These are phyloP conservation scores for Phytopythium sindhum DNA, from an alignment of 352 stramenopile genomes.

Conservation along the genomic window DNA sequence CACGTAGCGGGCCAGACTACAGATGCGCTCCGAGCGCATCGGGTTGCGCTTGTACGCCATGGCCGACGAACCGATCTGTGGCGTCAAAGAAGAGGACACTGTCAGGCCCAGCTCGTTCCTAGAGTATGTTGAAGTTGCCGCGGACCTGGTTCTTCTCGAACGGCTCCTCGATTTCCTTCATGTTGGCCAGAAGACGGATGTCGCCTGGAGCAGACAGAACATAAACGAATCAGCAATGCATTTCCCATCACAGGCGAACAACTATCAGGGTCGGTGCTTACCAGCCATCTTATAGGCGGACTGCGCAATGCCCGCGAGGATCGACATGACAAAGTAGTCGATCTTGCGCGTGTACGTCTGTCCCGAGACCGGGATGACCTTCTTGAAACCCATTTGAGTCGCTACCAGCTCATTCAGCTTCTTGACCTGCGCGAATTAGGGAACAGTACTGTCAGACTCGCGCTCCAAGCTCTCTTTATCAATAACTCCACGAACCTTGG, in stretches of 20 bases:
- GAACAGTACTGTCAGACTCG: background rate
- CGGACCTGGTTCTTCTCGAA: conserved; percentile 88
- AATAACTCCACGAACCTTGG: conserved; percentile 63
- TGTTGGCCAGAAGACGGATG: conserved; percentile 98
- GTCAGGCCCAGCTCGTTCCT: background rate
- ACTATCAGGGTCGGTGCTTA: background rate
- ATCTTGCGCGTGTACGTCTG: conserved; percentile 99
- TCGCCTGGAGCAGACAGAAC: conserved; percentile 56
- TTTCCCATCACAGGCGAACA: background rate
- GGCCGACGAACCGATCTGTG: conserved; percentile 94
- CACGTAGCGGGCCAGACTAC: conserved; percentile 96
- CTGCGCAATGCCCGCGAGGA: conserved; percentile 96
- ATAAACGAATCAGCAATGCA: background rate
- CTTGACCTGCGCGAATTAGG: conserved; percentile 77
- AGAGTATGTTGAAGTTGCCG: background rate
- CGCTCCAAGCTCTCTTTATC: background rate
- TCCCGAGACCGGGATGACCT: conserved; percentile 95
- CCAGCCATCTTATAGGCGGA: conserved; percentile 99
- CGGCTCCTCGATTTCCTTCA: conserved; percentile 98
- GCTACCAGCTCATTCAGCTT: conserved; percentile 95
- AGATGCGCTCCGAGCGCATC: conserved; percentile 98
- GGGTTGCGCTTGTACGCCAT: conserved; percentile 99
- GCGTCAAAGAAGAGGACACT: background rate
- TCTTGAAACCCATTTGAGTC: conserved; percentile 97
- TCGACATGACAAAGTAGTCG: conserved; percentile 95